phyloP scores from a whole-genome alignment of 1,284 basidiomycete species.

The Prillingera fragicola region DNA sequence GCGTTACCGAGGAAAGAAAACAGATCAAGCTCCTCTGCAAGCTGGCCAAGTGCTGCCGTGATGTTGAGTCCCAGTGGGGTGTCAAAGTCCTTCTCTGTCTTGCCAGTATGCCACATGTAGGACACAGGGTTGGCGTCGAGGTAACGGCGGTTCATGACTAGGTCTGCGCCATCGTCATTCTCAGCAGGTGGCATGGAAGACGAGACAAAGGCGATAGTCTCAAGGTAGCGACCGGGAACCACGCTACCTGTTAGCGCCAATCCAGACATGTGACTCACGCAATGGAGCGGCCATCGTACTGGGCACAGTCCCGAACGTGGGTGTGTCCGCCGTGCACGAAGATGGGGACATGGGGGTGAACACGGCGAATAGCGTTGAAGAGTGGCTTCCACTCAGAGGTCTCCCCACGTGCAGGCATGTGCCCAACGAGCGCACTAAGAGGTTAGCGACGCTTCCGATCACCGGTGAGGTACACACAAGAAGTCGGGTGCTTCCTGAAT shows the following conservation, averaged over 20 bases:
- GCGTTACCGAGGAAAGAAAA: conserved; percentile 58
- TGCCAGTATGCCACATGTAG: conserved; percentile 41
- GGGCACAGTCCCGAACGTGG: conserved; percentile 71
- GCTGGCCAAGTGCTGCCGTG: conserved; percentile 23
- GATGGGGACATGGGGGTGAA: conserved; percentile 69
- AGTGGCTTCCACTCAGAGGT: conserved; percentile 60
- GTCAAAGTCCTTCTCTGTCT: conserved; percentile 31
- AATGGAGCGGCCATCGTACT: conserved; percentile 47
- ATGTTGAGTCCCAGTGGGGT: conserved; percentile 39
- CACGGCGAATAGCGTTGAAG: conserved; percentile 64
- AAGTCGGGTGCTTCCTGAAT: conserved; percentile 74
- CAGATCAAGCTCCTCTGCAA: conserved; percentile 35
- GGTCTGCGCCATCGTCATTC: conserved; percentile 20
- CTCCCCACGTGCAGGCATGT: conserved; percentile 45
- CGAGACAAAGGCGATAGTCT: conserved; percentile 63
- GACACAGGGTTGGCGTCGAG: conserved; percentile 51
- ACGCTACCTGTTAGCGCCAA: conserved; percentile 59
- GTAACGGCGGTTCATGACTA: conserved; percentile 48
- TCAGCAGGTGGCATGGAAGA: conserved; percentile 17
- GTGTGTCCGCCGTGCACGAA: conserved; percentile 72
- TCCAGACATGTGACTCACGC: conserved; percentile 40
- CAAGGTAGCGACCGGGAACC: conserved; percentile 80
- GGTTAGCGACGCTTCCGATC: neutral
- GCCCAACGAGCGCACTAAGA: conserved; percentile 30
- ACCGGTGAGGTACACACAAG: conserved; percentile 50